Evolutionary conservation across 139 green algal genomes (phyloP).

Genomic region (Astrephomene gubernaculifera): DNA sequence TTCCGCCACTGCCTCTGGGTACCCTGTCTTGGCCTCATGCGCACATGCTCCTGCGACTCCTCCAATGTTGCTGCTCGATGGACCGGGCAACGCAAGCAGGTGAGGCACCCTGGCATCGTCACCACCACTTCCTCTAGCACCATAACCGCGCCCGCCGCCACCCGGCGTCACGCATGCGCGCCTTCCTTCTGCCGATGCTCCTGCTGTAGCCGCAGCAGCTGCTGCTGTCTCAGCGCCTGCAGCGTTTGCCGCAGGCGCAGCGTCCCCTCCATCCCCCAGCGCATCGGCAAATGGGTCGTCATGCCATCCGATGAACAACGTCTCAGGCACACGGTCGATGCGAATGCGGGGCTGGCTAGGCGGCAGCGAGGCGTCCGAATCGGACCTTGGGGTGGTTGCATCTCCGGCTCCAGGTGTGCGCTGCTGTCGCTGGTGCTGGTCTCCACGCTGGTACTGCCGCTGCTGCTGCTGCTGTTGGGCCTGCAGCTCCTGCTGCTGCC

Average conservation of each 20-base stretch:
- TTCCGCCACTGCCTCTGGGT: not conserved
- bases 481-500: not conserved
- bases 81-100: not conserved
- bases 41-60: not conserved
- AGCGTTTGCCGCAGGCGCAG: not conserved
- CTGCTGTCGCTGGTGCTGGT: not conserved
- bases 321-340: constrained; percentile 17
- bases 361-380: constrained; percentile 26
- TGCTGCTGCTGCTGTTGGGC: not conserved
- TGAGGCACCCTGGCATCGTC: not conserved
- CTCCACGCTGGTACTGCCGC: not conserved
- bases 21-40: not conserved
- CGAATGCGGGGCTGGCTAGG: constrained; percentile 5
- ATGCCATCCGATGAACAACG: not conserved
- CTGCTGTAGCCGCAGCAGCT: not conserved
- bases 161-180: not conserved
- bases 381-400: not conserved
- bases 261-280: not conserved
- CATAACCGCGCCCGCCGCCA: not conserved
- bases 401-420: not conserved
- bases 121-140: not conserved
- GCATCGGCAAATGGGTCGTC: not conserved
- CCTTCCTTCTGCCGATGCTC: not conserved
- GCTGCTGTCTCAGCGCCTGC: not conserved
- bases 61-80: not conserved